A percentile compares a stretch with the other conserved stretches of the same genome.
Conservation (phyloP, 2,329 filamentous ascomycete species). For the Fusarium tanahbumbuense region DNA sequence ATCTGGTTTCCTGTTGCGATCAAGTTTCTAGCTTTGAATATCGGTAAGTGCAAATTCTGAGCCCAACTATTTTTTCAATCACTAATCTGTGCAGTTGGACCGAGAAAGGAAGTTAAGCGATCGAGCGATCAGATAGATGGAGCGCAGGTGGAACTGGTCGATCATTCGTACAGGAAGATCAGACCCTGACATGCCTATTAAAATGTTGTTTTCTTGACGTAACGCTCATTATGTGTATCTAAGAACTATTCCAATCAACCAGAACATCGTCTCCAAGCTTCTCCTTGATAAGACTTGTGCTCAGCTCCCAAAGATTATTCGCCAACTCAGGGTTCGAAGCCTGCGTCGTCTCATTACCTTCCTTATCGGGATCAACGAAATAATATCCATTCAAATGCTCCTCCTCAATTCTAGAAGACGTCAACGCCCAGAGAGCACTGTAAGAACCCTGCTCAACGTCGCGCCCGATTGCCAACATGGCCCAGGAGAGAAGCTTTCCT, state of each 20-base stretch:
- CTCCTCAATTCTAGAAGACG: conserved; percentile 55
- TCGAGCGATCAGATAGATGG: fast-evolving
- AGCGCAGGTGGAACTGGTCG: neutral
- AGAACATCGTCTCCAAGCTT: conserved; percentile 56
- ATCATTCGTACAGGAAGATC: neutral
- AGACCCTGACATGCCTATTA: fast-evolving
- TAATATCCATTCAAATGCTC: conserved; percentile 58
- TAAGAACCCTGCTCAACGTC: conserved; percentile 57
- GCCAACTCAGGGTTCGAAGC: conserved; percentile 55
- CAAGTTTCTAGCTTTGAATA: neutral
- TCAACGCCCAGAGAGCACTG: conserved; percentile 57
- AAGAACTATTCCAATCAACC: conserved; percentile 19
- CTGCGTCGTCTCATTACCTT: conserved; percentile 54
- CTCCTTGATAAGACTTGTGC: conserved; percentile 53
- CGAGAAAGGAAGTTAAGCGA: neutral
- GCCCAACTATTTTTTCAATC: fast-evolving
- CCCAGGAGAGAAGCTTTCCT: conserved; percentile 52
- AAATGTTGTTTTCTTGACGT: too few species aligned
- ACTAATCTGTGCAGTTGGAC: neutral
- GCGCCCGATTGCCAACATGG: conserved; percentile 51
- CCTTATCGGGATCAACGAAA: conserved; percentile 53
- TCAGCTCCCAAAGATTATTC: conserved; percentile 54
- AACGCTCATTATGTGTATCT: neutral
- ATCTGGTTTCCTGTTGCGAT: conserved; percentile 2
- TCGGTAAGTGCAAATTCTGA: neutral